These are phyloP conservation scores for Penicillium bialowiezense DNA, from an alignment of 495 filamentous ascomycete species.

Conservation along the genomic window DNA sequence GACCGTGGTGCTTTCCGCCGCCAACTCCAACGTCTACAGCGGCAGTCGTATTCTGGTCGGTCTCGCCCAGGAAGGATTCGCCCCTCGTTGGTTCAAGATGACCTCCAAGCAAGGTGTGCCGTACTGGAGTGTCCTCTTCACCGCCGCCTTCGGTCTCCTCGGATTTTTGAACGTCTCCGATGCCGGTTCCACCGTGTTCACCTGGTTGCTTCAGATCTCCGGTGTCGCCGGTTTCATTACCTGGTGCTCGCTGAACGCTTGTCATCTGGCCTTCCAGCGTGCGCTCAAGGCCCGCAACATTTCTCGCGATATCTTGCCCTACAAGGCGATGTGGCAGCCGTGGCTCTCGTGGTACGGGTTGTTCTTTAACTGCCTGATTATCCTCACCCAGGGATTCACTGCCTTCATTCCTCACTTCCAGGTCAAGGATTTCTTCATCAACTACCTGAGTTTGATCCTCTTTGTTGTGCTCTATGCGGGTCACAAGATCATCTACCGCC, in stretches of 20 bases:
- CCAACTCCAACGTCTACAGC: slow-evolving; percentile 81
- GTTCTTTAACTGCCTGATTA: slow-evolving; percentile 62
- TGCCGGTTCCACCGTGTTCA: slow-evolving; percentile 53
- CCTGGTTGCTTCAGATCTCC: slow-evolving; percentile 59
- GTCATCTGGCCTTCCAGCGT: slow-evolving; percentile 60
- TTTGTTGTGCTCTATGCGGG: slow-evolving; percentile 57
- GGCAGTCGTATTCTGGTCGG: slow-evolving; percentile 64
- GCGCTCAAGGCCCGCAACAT: slow-evolving; percentile 58
- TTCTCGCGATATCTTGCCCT: slow-evolving; percentile 55
- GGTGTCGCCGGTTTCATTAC: slow-evolving; percentile 66
- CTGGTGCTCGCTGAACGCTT: slow-evolving; percentile 59
- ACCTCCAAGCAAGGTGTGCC: slow-evolving; percentile 52
- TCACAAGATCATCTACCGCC: slow-evolving; percentile 52
- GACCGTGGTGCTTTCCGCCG: slow-evolving; percentile 68
- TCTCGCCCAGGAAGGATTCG: slow-evolving; percentile 59
- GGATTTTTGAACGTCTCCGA: slow-evolving; percentile 51
- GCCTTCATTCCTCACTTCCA: slow-evolving; percentile 60
- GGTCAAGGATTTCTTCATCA: slow-evolving; percentile 56
- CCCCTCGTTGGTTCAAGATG: slow-evolving; percentile 53
- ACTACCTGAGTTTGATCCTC: slow-evolving; percentile 61
- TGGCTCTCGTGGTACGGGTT: slow-evolving; percentile 60
- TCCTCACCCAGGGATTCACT: slow-evolving; percentile 68
- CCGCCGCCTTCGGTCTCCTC: slow-evolving; percentile 49
- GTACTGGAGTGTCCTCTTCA: slow-evolving; percentile 49
- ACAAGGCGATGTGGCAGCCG: slow-evolving; percentile 56